These are phyloP conservation scores for Skeletonema marinoi DNA, from an alignment of 108 stramenopile genomes.

Conservation along the genomic window DNA sequence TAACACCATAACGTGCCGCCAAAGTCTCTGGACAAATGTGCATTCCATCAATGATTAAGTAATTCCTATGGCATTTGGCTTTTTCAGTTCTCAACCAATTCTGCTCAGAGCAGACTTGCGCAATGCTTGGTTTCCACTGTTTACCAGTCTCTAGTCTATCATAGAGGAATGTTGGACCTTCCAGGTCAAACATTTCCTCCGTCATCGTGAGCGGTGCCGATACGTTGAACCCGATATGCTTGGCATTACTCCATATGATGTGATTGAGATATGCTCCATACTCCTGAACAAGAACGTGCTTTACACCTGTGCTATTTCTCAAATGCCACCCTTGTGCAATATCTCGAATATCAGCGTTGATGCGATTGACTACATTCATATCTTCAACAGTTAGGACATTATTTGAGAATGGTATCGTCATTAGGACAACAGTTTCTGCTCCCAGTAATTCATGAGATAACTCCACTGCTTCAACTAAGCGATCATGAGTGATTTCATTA, in stretches of 20 bases:
- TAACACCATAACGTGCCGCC: slow-evolving; percentile 36
- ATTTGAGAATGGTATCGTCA: slow-evolving; percentile 49
- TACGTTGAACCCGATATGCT: slow-evolving; percentile 27
- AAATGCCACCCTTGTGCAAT: slow-evolving; percentile 29
- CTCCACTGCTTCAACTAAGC: slow-evolving; percentile 34
- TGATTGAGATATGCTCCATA: slow-evolving; percentile 33
- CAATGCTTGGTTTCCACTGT: slow-evolving; percentile 26
- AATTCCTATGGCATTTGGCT: slow-evolving; percentile 32
- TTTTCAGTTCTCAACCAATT: neutral
- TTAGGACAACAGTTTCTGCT: slow-evolving; percentile 41
- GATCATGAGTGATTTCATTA: slow-evolving; percentile 27
- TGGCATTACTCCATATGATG: slow-evolving; percentile 39
- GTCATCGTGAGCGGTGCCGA: slow-evolving; percentile 13
- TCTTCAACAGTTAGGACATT: slow-evolving; percentile 44
- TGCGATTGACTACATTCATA: slow-evolving; percentile 7
- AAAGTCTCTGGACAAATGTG: slow-evolving; percentile 52
- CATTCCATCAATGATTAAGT: slow-evolving; percentile 45
- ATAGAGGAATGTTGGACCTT: slow-evolving; percentile 29
- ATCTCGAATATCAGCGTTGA: slow-evolving; percentile 22
- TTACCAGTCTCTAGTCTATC: slow-evolving; percentile 26
- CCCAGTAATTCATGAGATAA: slow-evolving; percentile 41
- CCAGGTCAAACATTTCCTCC: slow-evolving; percentile 15
- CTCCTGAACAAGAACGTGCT: slow-evolving; percentile 37
- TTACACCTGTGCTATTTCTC: slow-evolving; percentile 7
- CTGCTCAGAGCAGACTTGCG: slow-evolving; percentile 35